Percentiles rank a stretch among this genome's conserved stretches.
These are phyloP conservation scores for Neurospora tetrasperma DNA, from an alignment of 495 filamentous ascomycete species.

Conservation along the genomic window DNA sequence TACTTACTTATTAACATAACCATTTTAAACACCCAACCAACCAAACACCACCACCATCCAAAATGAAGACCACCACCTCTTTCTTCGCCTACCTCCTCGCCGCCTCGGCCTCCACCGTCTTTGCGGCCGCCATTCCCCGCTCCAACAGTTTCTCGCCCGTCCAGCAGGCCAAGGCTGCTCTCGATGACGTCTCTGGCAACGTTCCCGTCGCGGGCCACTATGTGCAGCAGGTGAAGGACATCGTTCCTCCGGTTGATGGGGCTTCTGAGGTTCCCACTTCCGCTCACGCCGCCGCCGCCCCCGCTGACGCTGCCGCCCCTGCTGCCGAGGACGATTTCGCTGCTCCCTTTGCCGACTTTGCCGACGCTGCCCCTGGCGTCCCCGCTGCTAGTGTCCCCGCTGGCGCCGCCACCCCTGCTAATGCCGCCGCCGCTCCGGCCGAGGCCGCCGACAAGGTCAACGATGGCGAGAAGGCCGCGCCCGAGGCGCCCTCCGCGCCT, in stretches of 20 bases:
- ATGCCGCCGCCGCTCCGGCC: neutral
- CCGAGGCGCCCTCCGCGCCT: too few species aligned
- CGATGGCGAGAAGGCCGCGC: neutral
- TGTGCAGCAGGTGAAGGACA: neutral
- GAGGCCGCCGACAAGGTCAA: neutral
- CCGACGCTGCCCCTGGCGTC: too few species aligned
- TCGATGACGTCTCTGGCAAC: neutral
- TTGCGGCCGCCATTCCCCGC: neutral
- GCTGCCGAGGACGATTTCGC: too few species aligned
- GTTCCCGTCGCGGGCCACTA: neutral
- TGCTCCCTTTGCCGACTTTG: too few species aligned
- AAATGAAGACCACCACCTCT: neutral
- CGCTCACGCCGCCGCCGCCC: neutral
- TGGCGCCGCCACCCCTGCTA: too few species aligned
- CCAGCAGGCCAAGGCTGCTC: neutral
- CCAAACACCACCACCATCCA: neutral
- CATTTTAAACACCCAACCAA: neutral
- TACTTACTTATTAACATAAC: neutral
- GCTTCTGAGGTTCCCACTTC: neutral
- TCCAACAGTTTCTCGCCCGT: neutral
- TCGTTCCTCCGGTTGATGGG: neutral
- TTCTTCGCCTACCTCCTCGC: constrained; percentile 1
- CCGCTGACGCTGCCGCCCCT: neutral
- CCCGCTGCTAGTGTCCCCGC: too few species aligned
- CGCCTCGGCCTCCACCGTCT: neutral